Evolutionary conservation across 345 rosid species (phyloP).

Genomic region (Cochlearia excelsa): DNA sequence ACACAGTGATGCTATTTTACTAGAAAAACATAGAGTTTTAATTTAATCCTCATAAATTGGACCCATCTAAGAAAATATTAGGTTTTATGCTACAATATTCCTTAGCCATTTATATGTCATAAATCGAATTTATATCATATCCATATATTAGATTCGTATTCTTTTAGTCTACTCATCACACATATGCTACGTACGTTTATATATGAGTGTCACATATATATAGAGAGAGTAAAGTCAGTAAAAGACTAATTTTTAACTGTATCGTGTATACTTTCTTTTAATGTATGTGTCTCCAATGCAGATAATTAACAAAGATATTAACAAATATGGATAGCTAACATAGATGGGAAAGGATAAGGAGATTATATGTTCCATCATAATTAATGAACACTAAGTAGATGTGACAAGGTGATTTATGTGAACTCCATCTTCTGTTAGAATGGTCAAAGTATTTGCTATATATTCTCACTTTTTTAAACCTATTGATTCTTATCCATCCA

Average conservation of each 20-base stretch:
- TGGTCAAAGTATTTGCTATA: constrained; percentile 33
- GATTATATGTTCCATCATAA: too few species aligned
- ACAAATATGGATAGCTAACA: too few species aligned
- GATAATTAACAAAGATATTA: too few species aligned
- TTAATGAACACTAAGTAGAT: too few species aligned
- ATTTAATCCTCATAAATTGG: constrained; percentile 20
- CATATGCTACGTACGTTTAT: not conserved
- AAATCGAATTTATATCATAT: not conserved
- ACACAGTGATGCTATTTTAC: constrained; percentile 15
- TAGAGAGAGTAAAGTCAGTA: too few species aligned
- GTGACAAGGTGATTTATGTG: constrained; percentile 2
- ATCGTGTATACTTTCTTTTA: too few species aligned
- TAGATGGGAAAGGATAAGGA: too few species aligned
- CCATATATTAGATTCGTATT: constrained; percentile 20
- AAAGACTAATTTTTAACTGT: too few species aligned
- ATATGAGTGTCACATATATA: not conserved
- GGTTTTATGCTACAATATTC: constrained; percentile 29
- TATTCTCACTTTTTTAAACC: constrained; percentile 32
- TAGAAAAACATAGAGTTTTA: constrained; percentile 13
- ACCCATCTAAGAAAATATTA: constrained; percentile 18
- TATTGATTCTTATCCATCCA: constrained; percentile 34
- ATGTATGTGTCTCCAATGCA: too few species aligned
- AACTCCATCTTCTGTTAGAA: constrained; percentile 17
- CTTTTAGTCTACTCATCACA: constrained; percentile 14
- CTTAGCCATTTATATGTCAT: constrained; percentile 29